These are phyloP conservation scores for Porodaedalea pini DNA, from an alignment of 1,284 basidiomycete species.

Conservation along the genomic window DNA sequence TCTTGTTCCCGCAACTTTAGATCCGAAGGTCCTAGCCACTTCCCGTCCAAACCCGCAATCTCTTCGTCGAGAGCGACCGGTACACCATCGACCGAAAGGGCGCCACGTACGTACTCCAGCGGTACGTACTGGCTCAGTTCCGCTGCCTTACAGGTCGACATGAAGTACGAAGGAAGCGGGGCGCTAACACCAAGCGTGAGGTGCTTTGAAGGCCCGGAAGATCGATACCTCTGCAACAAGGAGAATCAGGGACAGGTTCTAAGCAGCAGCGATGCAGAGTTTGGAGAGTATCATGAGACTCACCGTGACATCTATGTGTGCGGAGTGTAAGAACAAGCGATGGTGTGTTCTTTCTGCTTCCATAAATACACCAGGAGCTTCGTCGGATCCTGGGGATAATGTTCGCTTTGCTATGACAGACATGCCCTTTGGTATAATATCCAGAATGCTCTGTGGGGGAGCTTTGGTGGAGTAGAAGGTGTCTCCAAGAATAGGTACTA, in stretches of 20 bases:
- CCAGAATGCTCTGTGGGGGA: conserved; percentile 31
- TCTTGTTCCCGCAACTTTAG: too few species aligned
- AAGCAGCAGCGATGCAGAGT: neutral
- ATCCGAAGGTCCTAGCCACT: conserved; percentile 3
- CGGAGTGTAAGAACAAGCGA: conserved; percentile 59
- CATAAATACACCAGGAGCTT: too few species aligned
- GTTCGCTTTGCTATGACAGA: neutral
- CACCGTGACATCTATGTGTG: conserved; percentile 52
- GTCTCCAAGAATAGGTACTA: conserved; percentile 68
- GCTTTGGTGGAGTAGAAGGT: conserved; percentile 40
- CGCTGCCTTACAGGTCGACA: conserved; percentile 38
- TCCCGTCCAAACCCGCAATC: conserved; percentile 16
- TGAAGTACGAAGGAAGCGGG: conserved; percentile 51
- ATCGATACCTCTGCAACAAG: conserved; percentile 42
- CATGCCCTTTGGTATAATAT: conserved; percentile 37
- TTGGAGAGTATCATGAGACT: conserved; percentile 25
- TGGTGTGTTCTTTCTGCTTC: neutral
- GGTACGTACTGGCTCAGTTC: conserved; percentile 9
- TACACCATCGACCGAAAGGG: conserved; percentile 12
- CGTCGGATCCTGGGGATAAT: neutral
- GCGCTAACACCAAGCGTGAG: conserved; percentile 48
- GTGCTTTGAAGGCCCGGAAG: conserved; percentile 40
- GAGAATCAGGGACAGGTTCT: too few species aligned
- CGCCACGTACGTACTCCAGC: conserved; percentile 3
- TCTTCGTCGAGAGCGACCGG: neutral